A percentile compares a stretch with the other conserved stretches of the same genome.
Evolutionary conservation across 1,284 basidiomycete species (phyloP).

Genomic region (Spongispora temasekensis): DNA sequence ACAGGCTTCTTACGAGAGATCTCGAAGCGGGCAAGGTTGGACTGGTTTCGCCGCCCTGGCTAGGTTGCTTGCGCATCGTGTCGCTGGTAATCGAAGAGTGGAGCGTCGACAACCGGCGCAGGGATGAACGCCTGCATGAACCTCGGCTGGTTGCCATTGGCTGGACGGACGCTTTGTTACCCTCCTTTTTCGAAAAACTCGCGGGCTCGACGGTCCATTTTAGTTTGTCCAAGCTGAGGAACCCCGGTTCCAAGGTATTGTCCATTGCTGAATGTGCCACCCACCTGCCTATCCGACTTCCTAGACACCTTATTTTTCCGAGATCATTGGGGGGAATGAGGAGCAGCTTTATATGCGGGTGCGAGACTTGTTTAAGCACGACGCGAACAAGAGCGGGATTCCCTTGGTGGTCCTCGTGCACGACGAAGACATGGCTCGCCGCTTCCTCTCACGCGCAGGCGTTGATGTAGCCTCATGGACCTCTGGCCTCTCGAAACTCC

Average conservation of each 20-base stretch:
- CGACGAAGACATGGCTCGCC: constrained; percentile 34
- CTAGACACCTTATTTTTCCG: constrained; percentile 22
- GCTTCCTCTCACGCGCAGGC: constrained; percentile 24
- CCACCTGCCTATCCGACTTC: neutral
- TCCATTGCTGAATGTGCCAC: neutral
- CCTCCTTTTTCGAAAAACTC: constrained; percentile 24
- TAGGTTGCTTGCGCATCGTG: constrained; percentile 27
- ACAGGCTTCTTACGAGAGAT: constrained; percentile 21
- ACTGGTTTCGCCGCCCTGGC: constrained; percentile 26
- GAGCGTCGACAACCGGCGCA: constrained; percentile 21
- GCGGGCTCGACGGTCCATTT: constrained; percentile 24
- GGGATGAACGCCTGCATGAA: constrained; percentile 17
- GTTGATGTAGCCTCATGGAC: constrained; percentile 20
- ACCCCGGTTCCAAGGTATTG: constrained; percentile 23
- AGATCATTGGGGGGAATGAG: constrained; percentile 15
- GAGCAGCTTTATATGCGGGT: constrained; percentile 19
- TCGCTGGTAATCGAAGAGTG: constrained; percentile 33
- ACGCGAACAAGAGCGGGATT: constrained; percentile 15
- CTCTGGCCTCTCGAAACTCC: constrained; percentile 25
- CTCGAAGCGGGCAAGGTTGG: constrained; percentile 30
- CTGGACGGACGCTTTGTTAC: constrained; percentile 34
- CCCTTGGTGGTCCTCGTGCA: constrained; percentile 34
- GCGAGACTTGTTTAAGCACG: constrained; percentile 22
- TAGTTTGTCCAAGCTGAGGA: constrained; percentile 14
- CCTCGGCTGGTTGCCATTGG: constrained; percentile 27